phyloP scores from a whole-genome alignment of 192 early-diverging fungal genomes.

The Pilaira anomala region DNA sequence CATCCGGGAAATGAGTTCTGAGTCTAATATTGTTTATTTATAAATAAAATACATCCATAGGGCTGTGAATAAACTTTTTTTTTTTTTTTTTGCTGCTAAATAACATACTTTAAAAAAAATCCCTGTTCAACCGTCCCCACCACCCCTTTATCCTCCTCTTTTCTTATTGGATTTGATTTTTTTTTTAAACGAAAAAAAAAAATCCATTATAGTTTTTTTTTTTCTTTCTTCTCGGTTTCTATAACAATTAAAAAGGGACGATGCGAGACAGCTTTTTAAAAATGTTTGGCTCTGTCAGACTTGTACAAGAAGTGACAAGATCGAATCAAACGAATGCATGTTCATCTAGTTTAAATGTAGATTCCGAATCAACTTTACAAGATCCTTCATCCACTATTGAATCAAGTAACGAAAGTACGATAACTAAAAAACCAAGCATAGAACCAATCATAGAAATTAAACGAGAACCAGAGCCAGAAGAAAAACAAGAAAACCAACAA shows the following conservation, averaged over 20 bases:
- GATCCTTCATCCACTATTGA: not conserved
- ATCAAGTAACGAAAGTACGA: not conserved
- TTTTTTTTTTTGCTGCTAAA: too few relatives aligned
- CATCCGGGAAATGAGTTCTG: too few relatives aligned
- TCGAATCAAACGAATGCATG: slow-evolving; percentile 7
- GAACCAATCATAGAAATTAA: too few relatives aligned
- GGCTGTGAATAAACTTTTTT: too few relatives aligned
- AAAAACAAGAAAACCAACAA: not conserved
- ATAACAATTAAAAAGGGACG: not conserved
- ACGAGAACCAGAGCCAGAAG: not conserved
- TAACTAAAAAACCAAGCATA: too few relatives aligned
- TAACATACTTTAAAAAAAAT: too few relatives aligned
- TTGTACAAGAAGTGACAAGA: slow-evolving; percentile 39
- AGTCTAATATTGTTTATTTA: too few relatives aligned
- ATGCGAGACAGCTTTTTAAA: slow-evolving; percentile 22
- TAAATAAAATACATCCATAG: too few relatives aligned
- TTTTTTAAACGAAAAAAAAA: not conserved
- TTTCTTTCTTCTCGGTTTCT: not conserved
- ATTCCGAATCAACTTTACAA: not conserved
- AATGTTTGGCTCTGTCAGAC: slow-evolving; percentile 33
- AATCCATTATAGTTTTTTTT: not conserved
- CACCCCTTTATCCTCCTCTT: not conserved
- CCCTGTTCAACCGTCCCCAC: not conserved
- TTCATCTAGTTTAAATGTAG: not conserved
- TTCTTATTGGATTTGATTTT: not conserved